Conservation (phyloP, 225 moss, liverwort and hornwort species). For the Physcomitrium patens region DNA sequence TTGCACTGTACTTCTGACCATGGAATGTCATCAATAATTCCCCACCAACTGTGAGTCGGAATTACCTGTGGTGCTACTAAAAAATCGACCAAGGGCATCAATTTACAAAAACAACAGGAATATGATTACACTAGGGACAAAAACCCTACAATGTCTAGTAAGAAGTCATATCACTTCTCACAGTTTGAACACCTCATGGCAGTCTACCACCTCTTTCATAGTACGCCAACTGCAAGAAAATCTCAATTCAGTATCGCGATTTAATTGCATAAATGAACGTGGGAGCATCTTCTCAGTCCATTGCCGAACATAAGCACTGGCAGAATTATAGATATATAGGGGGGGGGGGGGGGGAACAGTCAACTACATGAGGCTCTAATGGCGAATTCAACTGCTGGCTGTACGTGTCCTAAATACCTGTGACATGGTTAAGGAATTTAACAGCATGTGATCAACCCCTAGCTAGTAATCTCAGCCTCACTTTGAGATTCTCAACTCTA, state of each 20-base stretch:
- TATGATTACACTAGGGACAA: constrained; percentile 17
- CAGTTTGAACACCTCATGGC: constrained; percentile 14
- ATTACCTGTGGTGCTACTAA: constrained; percentile 13
- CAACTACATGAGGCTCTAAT: constrained; percentile 21
- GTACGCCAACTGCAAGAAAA: constrained; percentile 24
- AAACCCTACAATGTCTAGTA: not conserved
- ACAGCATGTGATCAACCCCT: constrained; percentile 25
- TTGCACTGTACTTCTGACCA: not conserved
- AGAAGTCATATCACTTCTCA: constrained; percentile 15
- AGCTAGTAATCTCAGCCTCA: constrained; percentile 31
- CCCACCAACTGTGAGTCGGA: too few species aligned
- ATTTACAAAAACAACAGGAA: constrained; percentile 19
- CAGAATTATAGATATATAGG: constrained; percentile 27
- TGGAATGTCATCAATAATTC: not conserved
- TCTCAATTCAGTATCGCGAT: constrained; percentile 13
- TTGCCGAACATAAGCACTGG: constrained; percentile 22
- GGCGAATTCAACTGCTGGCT: constrained; percentile 33
- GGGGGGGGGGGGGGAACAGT: constrained; percentile 17
- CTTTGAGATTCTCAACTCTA: constrained; percentile 35
- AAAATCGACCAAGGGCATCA: constrained; percentile 5
- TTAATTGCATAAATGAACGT: constrained; percentile 31
- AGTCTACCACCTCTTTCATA: constrained; percentile 25
- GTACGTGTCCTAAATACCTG: constrained; percentile 24
- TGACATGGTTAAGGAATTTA: constrained; percentile 24
- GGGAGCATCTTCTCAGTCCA: constrained; percentile 23